Base-by-base conservation (phyloP, 176 grass and related monocot species). In the Ananas comosus region DNA sequence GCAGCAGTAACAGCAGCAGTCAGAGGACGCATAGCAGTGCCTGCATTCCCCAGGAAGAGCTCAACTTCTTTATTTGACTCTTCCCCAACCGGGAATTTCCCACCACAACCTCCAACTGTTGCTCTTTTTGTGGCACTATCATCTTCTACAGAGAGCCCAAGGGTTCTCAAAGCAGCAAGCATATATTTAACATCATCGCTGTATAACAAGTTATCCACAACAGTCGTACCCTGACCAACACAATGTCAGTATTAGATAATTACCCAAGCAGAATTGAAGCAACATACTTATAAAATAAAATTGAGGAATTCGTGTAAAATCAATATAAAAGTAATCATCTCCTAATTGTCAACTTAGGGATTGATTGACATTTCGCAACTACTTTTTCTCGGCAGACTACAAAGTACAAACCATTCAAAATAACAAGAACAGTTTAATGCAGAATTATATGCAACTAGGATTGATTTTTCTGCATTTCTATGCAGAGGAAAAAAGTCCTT, bases 121-220 rank as follows among this genome's bases (percentile, higher is more conserved):
- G 94, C 89, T 71, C 89, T 85, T 77, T 99, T 99, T 10, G 89
- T 85, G 64, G 48, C 80, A 77, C 76, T 87, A 71, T 99, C 95
- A 18, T 85, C 87, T 76, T 86, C 84, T 53, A 99, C 95, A 7
- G 87, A 78, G 48, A 99, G 87, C 0, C 95, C 95, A 5, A 99
- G 95, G 53, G 82, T 83, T 72, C 82, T 92, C 77, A 99, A 72
- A 28, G 95, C 95, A 80, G 77, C 95, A 4, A 99, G 95, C 95
- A 99, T 99, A 75, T 99, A 99, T 77, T 88, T 85, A 29, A 99
- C 83, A 58, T 99, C 95, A 63, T 99, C 95, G n/a, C 95, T 99
- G 70, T 83, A 80, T 70, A 99, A 78, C 78, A 99, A 79, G 78
- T 99, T 99, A 72, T 99, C 95, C 10, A 99, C 87, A 12, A 91